Evolutionary conservation across 1,139 yeast genomes (phyloP).

Genomic region (Candida mesenterica): DNA sequence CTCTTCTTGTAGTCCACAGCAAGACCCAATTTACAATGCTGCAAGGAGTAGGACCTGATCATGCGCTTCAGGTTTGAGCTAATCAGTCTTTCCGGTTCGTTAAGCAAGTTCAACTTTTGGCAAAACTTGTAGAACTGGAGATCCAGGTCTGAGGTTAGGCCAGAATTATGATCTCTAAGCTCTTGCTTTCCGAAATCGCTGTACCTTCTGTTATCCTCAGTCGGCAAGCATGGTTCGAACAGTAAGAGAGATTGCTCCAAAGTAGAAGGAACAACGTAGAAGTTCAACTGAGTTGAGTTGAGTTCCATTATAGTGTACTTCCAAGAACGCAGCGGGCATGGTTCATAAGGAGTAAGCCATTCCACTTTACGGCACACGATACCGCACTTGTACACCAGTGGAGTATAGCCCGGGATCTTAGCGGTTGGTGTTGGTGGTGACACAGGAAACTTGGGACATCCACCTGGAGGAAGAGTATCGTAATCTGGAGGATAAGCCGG

Average conservation of each 20-base stretch:
- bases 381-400: slow-evolving; percentile 58
- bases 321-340: slow-evolving; percentile 64
- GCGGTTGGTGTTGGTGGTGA: slow-evolving; percentile 12
- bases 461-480: slow-evolving; percentile 44
- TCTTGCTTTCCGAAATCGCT: slow-evolving; percentile 17
- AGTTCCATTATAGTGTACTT: slow-evolving; percentile 59
- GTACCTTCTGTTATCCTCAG: slow-evolving; percentile 13
- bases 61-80: slow-evolving; percentile 9
- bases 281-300: slow-evolving; percentile 72
- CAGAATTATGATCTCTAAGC: slow-evolving; percentile 20
- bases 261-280: slow-evolving; percentile 45
- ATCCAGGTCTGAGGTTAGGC: slow-evolving; percentile 36
- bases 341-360: slow-evolving; percentile 66
- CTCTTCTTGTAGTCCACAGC: slow-evolving; percentile 69
- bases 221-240: slow-evolving; percentile 16
- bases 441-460: slow-evolving; percentile 53
- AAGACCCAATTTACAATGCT: slow-evolving; percentile 65
- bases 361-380: slow-evolving; percentile 57
- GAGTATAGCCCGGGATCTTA: slow-evolving; percentile 31
- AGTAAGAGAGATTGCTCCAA: slow-evolving; percentile 30
- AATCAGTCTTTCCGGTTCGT: slow-evolving; percentile 8
- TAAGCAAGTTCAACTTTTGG: slow-evolving; percentile 21
- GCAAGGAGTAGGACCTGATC: slow-evolving; percentile 58
- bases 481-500: slow-evolving; percentile 55
- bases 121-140: slow-evolving; percentile 36